phyloP scores from a whole-genome alignment of 2,329 filamentous ascomycete genomes.

The Trichoderma hamatum region DNA sequence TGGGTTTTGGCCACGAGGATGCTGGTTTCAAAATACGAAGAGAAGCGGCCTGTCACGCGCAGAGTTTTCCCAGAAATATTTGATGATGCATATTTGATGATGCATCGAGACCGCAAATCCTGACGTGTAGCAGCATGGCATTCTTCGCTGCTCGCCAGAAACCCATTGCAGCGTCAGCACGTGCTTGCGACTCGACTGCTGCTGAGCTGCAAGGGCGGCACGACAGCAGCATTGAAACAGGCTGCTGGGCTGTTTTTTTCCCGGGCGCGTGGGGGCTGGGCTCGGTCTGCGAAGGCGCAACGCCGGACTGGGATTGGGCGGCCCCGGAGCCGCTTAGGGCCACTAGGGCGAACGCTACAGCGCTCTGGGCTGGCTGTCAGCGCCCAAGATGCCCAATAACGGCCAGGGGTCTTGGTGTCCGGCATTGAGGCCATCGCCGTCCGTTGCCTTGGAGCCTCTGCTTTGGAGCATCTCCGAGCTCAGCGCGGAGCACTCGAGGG shows the following conservation, averaged over 20 bases:
- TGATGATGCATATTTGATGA: not conserved
- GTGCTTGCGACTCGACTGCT: constrained; percentile 13
- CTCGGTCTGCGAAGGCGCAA: constrained; percentile 27
- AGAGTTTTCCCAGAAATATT: not conserved
- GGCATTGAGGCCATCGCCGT: not conserved
- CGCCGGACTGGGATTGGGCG: constrained; percentile 22
- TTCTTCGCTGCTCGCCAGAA: not conserved
- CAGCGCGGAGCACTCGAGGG: not conserved
- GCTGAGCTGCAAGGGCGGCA: constrained; percentile 18
- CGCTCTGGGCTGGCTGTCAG: constrained; percentile 21
- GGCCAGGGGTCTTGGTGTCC: constrained; percentile 1
- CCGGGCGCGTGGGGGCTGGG: constrained; percentile 24
- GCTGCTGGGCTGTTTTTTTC: not conserved
- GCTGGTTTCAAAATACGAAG: not conserved
- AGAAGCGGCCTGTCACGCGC: not conserved
- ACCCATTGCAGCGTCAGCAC: constrained; percentile 12
- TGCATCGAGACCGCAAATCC: not conserved
- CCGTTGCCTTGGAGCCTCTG: not conserved
- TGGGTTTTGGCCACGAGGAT: not conserved
- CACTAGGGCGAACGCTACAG: constrained; percentile 25
- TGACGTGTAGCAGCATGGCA: not conserved
- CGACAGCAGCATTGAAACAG: not conserved
- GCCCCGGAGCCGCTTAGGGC: constrained; percentile 23
- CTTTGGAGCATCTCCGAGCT: not conserved
- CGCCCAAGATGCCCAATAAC: constrained; percentile 20